These are phyloP conservation scores for Hevea brasiliensis DNA, from an alignment of 345 rosid genomes.

Conservation along the genomic window DNA sequence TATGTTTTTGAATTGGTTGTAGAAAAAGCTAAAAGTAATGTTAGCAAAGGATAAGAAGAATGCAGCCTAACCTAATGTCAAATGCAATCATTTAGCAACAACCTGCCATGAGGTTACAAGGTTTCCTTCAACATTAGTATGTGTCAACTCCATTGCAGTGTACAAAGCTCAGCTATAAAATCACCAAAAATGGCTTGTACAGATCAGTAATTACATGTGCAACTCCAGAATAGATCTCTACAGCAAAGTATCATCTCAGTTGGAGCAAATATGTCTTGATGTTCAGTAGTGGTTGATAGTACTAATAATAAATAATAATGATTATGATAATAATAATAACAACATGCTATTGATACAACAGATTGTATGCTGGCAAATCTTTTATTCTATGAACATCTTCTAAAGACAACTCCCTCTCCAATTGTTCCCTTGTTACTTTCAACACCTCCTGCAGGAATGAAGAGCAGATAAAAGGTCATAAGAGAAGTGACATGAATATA, in stretches of 20 bases:
- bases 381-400: slow-evolving; percentile 72
- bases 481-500: background rate
- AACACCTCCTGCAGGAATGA: slow-evolving; percentile 68
- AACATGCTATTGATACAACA: slow-evolving; percentile 44
- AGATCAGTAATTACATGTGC: background rate
- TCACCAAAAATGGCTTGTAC: background rate
- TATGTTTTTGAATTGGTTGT: too few species aligned
- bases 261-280: background rate
- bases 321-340: too few species aligned
- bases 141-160: background rate
- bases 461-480: background rate
- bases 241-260: background rate
- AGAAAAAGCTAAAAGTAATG: too few species aligned
- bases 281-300: background rate
- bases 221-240: background rate
- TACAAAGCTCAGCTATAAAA: background rate
- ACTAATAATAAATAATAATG: too few species aligned
- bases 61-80: too few species aligned
- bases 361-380: slow-evolving; percentile 87
- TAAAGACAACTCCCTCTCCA: slow-evolving; percentile 82
- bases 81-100: background rate
- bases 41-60: background rate
- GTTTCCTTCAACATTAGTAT: too few species aligned
- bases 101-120: too few species aligned
- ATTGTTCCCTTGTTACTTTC: slow-evolving; percentile 69